Percentiles rank a stretch among this genome's conserved stretches.
phyloP scores from a whole-genome alignment of 768 basidiomycete species.

The Auricularia heimuer region DNA sequence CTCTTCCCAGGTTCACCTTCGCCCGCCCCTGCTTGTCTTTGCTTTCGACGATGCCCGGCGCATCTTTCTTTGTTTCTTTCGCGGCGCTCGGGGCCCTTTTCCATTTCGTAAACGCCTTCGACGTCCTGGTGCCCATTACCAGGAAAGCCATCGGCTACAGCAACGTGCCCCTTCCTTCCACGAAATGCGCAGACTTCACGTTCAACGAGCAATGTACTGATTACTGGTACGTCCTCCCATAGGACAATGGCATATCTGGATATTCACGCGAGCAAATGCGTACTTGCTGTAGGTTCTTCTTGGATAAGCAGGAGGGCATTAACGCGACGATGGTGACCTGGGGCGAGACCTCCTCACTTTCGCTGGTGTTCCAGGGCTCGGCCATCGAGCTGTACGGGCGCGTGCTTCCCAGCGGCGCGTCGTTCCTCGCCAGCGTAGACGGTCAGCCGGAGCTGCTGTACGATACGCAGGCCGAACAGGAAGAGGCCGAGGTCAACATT shows the following conservation, averaged over 20 bases:
- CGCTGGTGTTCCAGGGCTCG: neutral
- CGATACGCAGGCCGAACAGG: neutral
- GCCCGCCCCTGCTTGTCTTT: neutral
- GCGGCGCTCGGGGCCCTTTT: neutral
- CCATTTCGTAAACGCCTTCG: neutral
- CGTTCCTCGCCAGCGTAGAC: neutral
- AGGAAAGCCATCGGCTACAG: neutral
- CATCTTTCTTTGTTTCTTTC: neutral
- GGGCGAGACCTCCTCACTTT: neutral
- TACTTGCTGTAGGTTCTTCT: neutral
- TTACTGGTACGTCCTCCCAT: neutral
- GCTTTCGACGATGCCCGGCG: neutral
- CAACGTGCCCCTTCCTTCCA: neutral
- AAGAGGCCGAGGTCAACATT: neutral
- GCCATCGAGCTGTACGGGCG: neutral
- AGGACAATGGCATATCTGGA: no score
- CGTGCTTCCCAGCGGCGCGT: neutral
- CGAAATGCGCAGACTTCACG: neutral
- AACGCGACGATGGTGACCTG: neutral
- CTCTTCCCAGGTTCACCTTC: neutral
- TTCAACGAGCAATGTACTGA: neutral
- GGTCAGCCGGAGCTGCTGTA: neutral
- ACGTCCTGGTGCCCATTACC: neutral
- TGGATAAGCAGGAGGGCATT: neutral
- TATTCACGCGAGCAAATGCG: neutral